Base-by-base conservation (phyloP, 2,329 filamentous ascomycete species). In the Didymellaceae sp. region DNA sequence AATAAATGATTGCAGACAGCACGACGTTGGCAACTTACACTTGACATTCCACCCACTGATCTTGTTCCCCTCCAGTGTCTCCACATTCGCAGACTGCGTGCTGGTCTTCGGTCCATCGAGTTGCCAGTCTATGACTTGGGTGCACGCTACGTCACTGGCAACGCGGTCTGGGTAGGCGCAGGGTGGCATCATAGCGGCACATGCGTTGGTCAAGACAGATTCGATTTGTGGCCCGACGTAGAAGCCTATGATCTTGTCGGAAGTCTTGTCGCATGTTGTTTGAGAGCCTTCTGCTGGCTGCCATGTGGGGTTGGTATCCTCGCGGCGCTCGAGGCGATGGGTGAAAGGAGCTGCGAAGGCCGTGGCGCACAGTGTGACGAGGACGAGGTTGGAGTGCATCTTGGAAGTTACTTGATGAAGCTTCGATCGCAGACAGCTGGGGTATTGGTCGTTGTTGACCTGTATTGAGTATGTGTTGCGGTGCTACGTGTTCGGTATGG, bases 111-210 rank as follows among this genome's bases (percentile, higher is more conserved):
- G 34, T 1, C 54, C 56, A 7, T 54, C 45, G 6, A 69, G 56
- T 26, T 34, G 13, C 47, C 48, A 68, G 30, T 63, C 52, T 8
- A 63, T 39, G 7, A 54, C 49, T 22, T 55, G 52, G 18, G 50
- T 44, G 50, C 66, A 69, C 6, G 58, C n/a, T 2, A 35, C 56
- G 20, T 46, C 58, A 1, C 52, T 9, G 6, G 56, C 22, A 5
- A 59, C 30, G 18, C 50, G 59, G 6, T 61, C 53, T 26, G 40
- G 59, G 32, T 63, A 64, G 6, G 66, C 66, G 33, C 66, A 69
- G 3, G 26, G 20, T 1, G 62, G 61, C 58, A 69, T 63, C 57
- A 69, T 66, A 14, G 55, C 62, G 13, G 58, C 62, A 33, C 66
- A 69, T 31, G 64, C 66, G 31, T 66, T 37, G 25, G 65, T 56